Conservation (phyloP, 2,329 filamentous ascomycete species). For the Zalaria obscura region DNA sequence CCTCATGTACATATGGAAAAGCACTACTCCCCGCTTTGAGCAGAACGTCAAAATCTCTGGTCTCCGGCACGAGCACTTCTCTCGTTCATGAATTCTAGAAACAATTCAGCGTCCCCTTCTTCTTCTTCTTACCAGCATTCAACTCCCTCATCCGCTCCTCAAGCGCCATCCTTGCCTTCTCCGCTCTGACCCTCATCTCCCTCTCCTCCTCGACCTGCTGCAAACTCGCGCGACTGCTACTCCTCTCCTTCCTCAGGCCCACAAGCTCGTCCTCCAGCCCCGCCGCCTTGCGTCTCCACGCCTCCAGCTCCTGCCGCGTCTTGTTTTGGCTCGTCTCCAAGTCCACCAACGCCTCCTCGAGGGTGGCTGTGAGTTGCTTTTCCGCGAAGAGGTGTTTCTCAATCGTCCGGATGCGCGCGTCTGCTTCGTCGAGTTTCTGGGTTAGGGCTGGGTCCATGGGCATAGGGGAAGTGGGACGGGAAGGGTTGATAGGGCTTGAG, state of each 20-base stretch:
- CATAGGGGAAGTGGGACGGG: constrained; percentile 40
- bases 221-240: constrained; percentile 47
- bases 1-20: no score
- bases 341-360: constrained; percentile 91
- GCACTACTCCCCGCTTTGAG: no score
- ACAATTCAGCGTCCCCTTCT: constrained; percentile 92
- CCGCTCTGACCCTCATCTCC: constrained; percentile 79
- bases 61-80: no score
- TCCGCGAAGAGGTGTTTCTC: constrained; percentile 94
- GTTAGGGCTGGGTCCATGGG: constrained; percentile 50
- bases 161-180: constrained; percentile 74
- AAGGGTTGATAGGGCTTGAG: constrained; percentile 40
- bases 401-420: constrained; percentile 85
- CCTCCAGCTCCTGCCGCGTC: constrained; percentile 78
- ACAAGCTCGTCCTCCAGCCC: constrained; percentile 60
- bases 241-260: constrained; percentile 45
- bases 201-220: constrained; percentile 94
- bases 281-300: constrained; percentile 74
- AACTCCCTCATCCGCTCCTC: constrained; percentile 68
- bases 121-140: constrained; percentile 80
- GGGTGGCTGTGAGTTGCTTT: constrained; percentile 86
- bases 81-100: constrained; percentile 59
- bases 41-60: no score
- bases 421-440: constrained; percentile 86
- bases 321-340: constrained; percentile 85